phyloP scores from a whole-genome alignment of 2,329 filamentous ascomycete genomes.

The Penicillium expansum region DNA sequence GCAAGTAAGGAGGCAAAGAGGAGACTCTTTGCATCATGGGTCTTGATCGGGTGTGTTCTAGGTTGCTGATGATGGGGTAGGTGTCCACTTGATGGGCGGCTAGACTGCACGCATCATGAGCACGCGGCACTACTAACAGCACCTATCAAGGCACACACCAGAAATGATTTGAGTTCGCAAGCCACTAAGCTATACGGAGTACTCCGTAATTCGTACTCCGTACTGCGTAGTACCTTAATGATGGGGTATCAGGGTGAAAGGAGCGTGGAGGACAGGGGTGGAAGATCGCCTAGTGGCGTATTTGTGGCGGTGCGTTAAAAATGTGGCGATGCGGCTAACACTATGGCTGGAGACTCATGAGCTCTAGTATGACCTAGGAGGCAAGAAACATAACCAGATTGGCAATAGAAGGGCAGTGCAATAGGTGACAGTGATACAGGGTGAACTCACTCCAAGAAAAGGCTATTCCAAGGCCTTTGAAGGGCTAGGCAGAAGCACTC shows the following conservation, averaged over 20 bases:
- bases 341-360: neutral
- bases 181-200: neutral
- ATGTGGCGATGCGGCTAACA: neutral
- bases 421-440: neutral
- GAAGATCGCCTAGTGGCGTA: conserved; percentile 3
- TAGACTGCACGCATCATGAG: neutral
- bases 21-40: neutral
- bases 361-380: neutral
- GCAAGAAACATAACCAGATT: neutral
- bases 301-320: neutral
- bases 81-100: conserved; percentile 1
- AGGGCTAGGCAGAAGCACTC: neutral
- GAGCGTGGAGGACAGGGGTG: neutral
- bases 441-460: neutral
- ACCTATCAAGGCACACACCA: neutral
- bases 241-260: neutral
- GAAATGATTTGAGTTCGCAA: neutral
- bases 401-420: neutral
- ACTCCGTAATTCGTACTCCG: too few species aligned
- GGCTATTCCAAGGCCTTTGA: neutral
- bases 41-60: neutral
- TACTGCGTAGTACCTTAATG: neutral
- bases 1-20: conserved; percentile 3
- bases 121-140: neutral
- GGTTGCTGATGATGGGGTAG: neutral